Conservation (phyloP, 345 rosid genomes). For the Raphanus raphanistrum region DNA sequence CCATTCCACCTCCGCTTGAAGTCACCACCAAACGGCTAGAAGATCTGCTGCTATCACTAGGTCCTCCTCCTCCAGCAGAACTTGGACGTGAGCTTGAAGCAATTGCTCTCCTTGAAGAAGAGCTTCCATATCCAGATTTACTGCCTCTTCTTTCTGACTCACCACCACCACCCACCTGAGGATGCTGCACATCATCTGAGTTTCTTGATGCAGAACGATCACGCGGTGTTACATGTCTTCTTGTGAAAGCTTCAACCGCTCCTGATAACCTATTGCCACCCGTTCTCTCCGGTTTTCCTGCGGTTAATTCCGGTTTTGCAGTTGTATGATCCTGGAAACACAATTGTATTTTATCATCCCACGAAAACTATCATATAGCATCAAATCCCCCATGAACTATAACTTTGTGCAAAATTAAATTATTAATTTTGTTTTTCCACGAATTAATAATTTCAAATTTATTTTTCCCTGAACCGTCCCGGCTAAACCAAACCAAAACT, state of each 20-base stretch:
- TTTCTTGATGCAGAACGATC: slow-evolving; percentile 57
- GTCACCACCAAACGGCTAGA: slow-evolving; percentile 57
- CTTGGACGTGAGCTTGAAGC: slow-evolving; percentile 63
- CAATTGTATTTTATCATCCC: background rate
- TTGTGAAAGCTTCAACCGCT: slow-evolving; percentile 70
- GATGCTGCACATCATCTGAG: slow-evolving; percentile 45
- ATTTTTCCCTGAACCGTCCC: background rate
- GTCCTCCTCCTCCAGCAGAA: slow-evolving; percentile 63
- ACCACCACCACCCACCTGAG: slow-evolving; percentile 21
- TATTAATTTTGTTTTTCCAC: too few relatives aligned
- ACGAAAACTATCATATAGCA: background rate
- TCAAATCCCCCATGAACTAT: background rate
- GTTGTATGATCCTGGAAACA: slow-evolving; percentile 44
- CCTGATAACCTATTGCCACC: slow-evolving; percentile 41
- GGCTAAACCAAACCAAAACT: background rate
- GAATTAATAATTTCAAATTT: too few relatives aligned
- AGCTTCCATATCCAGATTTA: slow-evolving; percentile 58
- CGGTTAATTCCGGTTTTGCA: slow-evolving; percentile 46
- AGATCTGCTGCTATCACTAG: slow-evolving; percentile 51
- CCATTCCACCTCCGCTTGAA: slow-evolving; percentile 44
- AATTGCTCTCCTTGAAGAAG: slow-evolving; percentile 69
- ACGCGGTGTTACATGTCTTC: slow-evolving; percentile 51
- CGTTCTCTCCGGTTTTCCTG: slow-evolving; percentile 45
- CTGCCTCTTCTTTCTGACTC: slow-evolving; percentile 49
- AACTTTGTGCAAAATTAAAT: background rate